Evolutionary conservation across 2,329 filamentous ascomycete species (phyloP), one percentile per base, ranked within the genome.

Genomic region (Rosellinia necatrix): DNA sequence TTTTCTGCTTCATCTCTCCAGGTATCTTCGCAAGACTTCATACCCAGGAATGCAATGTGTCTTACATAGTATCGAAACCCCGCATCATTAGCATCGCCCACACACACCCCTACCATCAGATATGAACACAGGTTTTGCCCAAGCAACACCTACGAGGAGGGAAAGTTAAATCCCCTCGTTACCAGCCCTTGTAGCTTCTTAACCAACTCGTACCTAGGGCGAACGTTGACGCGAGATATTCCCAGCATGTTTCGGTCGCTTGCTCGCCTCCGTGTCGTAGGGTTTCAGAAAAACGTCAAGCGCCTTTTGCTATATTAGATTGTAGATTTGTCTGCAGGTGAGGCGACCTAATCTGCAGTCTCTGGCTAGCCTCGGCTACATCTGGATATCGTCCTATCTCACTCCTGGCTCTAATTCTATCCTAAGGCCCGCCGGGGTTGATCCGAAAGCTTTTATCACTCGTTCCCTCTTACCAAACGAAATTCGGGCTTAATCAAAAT

Each of bases 401-500:
- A 38, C 44, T 19, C 38, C 32, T 49, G 12, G 40, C 44, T 56
- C 53, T 49, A 48, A 30, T 22, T 53, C 34, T 49, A 56, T 57
- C 34, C 19, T n/a, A 19, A 40, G 25, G 24, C 38, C 19, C 42
- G 29, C 22, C 24, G 10, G 13, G 29, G 25, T 49, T 37, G 19
- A 29, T 22, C n/a, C 42, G 38, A 24, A 47, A 48, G 49, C 24
- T 32, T n/a, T 32, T 40, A 30, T 30, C n/a, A 22, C 30, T 29
- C 35, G 27, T 46, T 21, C 13, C 44, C 43, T 30, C 12, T 42
- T 17, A 13, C 34, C 29, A 15, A 34, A 21, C 19, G 9, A 40
- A 53, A 47, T 44, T 51, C 62, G 15, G 21, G 44, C 44, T 72
- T 78, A 92, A 60, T 89, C 88, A 76, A 96, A 96, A 74, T 96